Base-by-base conservation (phyloP, 2,329 filamentous ascomycete species). In the Aphanocladium album region DNA sequence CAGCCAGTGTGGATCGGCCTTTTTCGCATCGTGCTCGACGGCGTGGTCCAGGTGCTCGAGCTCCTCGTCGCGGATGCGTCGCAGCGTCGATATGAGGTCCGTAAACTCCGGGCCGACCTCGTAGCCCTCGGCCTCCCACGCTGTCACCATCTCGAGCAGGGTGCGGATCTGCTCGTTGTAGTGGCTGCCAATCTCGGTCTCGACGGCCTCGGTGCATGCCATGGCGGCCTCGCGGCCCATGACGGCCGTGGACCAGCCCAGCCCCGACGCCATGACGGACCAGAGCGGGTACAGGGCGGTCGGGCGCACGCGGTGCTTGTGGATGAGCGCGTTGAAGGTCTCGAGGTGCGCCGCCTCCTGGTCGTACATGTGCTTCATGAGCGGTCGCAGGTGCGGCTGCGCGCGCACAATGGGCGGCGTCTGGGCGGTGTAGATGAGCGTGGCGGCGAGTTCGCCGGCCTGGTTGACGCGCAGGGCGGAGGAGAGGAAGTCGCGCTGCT, bases 311-410 rank as follows among this genome's bases (percentile, higher is more conserved):
- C 92, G 91, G 74, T 98, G 95, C 69, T 88, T 89, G 19, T 89
- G 86, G 5, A 98, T 80, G 27, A 98, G 82, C 3, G 79, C 69
- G 74, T 96, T 96, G 82, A 98, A 99, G 39, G 88, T 95, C 4
- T 79, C 75, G 67, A 98, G 87, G 75, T 99, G 95, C 9, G 86
- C 89, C 14, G 85, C 91, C 79, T 99, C 95, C 74, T 99, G 95
- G 69, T 95, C 91, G 79, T 96, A 93, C 95, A 99, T 99, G 81
- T 98, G 95, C 68, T 88, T 85, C 91, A 99, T 96, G 35, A 98
- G 78, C 0, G 91, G 89, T 7, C 91, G 88, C 19, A 99, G 86
- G 71, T 96, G 90, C 1, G 95, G 93, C 72, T 97, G 88, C 5
- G 88, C 84, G 65, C 85, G 83, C 60, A 91, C 81, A 57, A 98